A percentile compares a stretch with the other conserved stretches of the same genome.
Evolutionary conservation across 1,139 yeast genomes (phyloP).

Genomic region (Suhomyces bokatorum): DNA sequence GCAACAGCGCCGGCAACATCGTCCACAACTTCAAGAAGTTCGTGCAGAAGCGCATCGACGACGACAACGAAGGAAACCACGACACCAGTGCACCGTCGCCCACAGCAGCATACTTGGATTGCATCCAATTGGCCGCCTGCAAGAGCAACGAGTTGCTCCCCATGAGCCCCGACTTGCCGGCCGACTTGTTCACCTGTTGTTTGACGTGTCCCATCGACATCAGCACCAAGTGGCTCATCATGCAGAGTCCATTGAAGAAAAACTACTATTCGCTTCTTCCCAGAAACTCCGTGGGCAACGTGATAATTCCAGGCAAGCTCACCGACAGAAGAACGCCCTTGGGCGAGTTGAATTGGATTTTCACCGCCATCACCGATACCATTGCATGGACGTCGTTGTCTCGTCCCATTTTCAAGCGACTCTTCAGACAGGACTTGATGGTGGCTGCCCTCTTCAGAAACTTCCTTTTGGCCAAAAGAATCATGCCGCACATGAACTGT

Average conservation of each 20-base stretch:
- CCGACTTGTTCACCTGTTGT: slow-evolving; percentile 93
- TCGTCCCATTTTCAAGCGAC: slow-evolving; percentile 80
- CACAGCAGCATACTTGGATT: slow-evolving; percentile 74
- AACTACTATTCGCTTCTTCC: slow-evolving; percentile 54
- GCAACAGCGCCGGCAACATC: slow-evolving; percentile 93
- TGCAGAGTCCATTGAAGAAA: slow-evolving; percentile 73
- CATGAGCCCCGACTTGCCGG: slow-evolving; percentile 93
- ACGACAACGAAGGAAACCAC: slow-evolving; percentile 74
- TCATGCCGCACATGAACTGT: slow-evolving; percentile 92
- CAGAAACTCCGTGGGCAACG: slow-evolving; percentile 56
- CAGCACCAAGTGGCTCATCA: slow-evolving; percentile 86
- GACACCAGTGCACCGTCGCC: slow-evolving; percentile 66
- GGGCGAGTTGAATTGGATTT: slow-evolving; percentile 96
- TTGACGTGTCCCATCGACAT: slow-evolving; percentile 94
- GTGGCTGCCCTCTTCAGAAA: slow-evolving; percentile 95
- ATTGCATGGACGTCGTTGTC: slow-evolving; percentile 96
- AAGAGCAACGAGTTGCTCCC: slow-evolving; percentile 82
- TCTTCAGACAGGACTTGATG: slow-evolving; percentile 93
- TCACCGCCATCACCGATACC: slow-evolving; percentile 96
- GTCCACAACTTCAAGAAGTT: slow-evolving; percentile 86
- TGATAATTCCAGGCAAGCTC: slow-evolving; percentile 81
- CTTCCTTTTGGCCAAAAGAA: slow-evolving; percentile 85
- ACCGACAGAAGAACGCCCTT: slow-evolving; percentile 93
- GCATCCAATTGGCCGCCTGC: slow-evolving; percentile 94
- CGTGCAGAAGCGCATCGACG: slow-evolving; percentile 87